Base-by-base conservation (phyloP, 1,284 basidiomycete genomes). In the Rhodotorula mucilaginosa region DNA sequence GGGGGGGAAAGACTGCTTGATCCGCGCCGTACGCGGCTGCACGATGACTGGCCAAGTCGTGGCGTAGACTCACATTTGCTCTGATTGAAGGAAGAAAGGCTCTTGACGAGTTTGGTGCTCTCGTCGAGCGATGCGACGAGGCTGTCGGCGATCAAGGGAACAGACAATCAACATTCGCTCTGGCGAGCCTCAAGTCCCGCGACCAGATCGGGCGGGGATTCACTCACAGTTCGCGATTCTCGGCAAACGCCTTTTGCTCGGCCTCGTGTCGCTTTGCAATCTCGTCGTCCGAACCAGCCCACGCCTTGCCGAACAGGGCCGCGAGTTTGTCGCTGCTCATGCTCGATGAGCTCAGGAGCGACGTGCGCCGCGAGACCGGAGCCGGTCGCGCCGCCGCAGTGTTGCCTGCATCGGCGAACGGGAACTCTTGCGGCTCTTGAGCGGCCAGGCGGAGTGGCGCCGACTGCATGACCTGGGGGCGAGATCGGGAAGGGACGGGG, bases 181-280 rank as follows among this genome's bases (percentile, higher is more conserved):
- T 26, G 21, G 21, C 49, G 26, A 16, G 39, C 31, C 26, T 8
- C 29, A 6, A 19, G 16, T 31, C n/a, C 59, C 16, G 26, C 15
- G n/a, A 61, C 23, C 47, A 26, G 23, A 5, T 19, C 19, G 34
- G 12, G 44, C 5, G 12, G 29, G n/a, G n/a, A 29, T 31, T 1
- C 13, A 74, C 78, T 66, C 58, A 78, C 78, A 65, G 65, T 57
- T 78, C 76, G 51, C 76, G 65, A 65, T 78, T 78, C 46, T 72
- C 69, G 15, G 64, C 75, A 58, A 73, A 78, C 16, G 56, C 69
- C n/a, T 51, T 63, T 61, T 73, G 72, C n/a, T 73, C 74, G 4
- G 8, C 48, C 44, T 70, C 70, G 66, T 72, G 70, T 21, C 56
- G 61, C 31, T 44, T 66, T 1, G 59, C 67, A 8, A 61, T 23